A percentile compares a stretch with the other conserved stretches of the same genome.
Evolutionary conservation across 495 filamentous ascomycete genomes (phyloP).

Genomic region (Apiosordaria backusii): DNA sequence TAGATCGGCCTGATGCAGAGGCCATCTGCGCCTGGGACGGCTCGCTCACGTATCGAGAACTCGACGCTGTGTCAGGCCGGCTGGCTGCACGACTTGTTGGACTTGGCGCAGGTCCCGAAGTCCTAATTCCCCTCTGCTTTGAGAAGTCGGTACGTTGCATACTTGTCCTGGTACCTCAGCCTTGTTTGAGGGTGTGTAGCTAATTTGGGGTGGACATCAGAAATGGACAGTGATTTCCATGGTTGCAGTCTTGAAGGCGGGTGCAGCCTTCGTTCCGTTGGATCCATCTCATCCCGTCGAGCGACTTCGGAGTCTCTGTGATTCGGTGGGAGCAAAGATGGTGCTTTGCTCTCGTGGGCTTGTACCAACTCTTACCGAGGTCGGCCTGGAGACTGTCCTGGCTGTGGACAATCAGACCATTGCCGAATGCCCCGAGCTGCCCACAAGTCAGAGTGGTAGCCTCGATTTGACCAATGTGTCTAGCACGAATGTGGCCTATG

Average conservation of each 20-base stretch:
- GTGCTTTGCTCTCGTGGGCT: constrained; percentile 28
- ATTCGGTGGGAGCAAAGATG: constrained; percentile 38
- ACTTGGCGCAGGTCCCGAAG: constrained; percentile 49
- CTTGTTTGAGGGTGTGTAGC: neutral
- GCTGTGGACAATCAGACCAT: constrained; percentile 17
- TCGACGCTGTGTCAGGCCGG: constrained; percentile 42
- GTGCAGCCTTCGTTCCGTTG: constrained; percentile 55
- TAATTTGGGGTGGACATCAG: constrained; percentile 18
- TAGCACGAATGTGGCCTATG: constrained; percentile 36
- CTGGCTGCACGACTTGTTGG: constrained; percentile 43
- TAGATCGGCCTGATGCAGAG: constrained; percentile 16
- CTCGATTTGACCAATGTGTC: neutral
- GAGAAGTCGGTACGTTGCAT: constrained; percentile 48
- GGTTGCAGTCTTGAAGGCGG: constrained; percentile 49
- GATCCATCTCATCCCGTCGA: constrained; percentile 52
- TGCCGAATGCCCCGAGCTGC: neutral
- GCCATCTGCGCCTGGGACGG: constrained; percentile 51
- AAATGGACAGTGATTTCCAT: constrained; percentile 52
- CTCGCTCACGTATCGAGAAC: constrained; percentile 47
- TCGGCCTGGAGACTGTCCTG: constrained; percentile 11
- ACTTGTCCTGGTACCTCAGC: constrained; percentile 30
- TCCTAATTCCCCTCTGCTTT: constrained; percentile 53
- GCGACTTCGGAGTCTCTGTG: constrained; percentile 45
- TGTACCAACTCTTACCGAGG: constrained; percentile 3
- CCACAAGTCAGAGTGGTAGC: neutral